Base-by-base conservation (phyloP, 768 basidiomycete species). In the Rhodotorula babjevae region DNA sequence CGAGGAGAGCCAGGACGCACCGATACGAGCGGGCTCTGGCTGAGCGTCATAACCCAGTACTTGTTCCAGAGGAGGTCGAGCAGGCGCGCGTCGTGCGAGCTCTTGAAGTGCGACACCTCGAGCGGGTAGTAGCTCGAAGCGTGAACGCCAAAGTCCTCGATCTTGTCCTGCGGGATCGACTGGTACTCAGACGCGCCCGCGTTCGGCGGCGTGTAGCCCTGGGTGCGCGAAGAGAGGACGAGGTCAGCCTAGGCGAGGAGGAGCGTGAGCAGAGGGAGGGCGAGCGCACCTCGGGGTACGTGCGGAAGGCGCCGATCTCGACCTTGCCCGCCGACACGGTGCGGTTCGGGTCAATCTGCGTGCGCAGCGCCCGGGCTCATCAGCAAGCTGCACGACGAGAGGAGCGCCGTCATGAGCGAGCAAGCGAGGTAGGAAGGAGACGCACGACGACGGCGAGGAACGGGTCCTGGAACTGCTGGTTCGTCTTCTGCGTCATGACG, bases 131-230 rank as follows among this genome's bases (percentile, higher is more conserved):
- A 99, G 72, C 92, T 89, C 78, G 91, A 91, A 47, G 95, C 93
- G 78, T 99, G 96, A 9, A 97, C 96, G 81, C 96, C 96, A 79
- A 99, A 99, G 80, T 99, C 96, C 81, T 98, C 96, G 70, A 99
- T 94, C 84, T 99, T 99, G 84, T 86, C 88, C 52, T 96, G 85
- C 0, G 96, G 96, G 77, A 98, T 97, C 61, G 91, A 93, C 80
- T 99, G 95, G 78, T 97, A 97, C 80, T 94, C 90, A 36, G 90
- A 90, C 4, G 88, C 81, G 29, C 84, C 61, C 83, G 80, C 71
- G 60, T 84, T 82, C 0, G 91, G 87, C 6, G 95, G 93, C 3
- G 89, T 92, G 82, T 96, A 96, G 77, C 89, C 90, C 84, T 84
- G 73, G 33, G 33, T 63, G 61, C 65, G 62, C 65, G 53, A 68